Percentiles rank a stretch among this genome's conserved stretches.
Evolutionary conservation across 164 flowering plant genomes (phyloP).

Genomic region (Houttuynia cordata): DNA sequence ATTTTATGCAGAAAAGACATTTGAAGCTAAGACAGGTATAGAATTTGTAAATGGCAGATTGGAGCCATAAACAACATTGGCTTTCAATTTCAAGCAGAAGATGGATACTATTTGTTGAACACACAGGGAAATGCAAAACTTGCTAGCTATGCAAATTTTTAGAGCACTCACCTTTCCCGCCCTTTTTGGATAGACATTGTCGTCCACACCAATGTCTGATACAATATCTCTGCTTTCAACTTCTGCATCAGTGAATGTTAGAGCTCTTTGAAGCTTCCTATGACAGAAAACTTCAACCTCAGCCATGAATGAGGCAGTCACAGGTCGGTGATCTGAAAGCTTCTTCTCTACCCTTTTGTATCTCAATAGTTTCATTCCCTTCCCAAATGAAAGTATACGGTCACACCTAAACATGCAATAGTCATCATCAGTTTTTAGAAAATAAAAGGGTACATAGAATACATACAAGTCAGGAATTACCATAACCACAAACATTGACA

Average conservation of each 20-base stretch:
- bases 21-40: too few species aligned
- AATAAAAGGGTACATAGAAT: neutral
- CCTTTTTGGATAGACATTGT: neutral
- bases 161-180: neutral
- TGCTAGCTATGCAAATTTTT: neutral
- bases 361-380: conserved; percentile 52
- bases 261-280: conserved; percentile 69
- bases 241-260: conserved; percentile 79
- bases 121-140: too few species aligned
- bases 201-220: too few species aligned
- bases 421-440: neutral
- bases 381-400: conserved; percentile 80
- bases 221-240: conserved; percentile 41
- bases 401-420: conserved; percentile 65
- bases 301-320: conserved; percentile 55
- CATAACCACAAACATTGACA: neutral
- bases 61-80: neutral
- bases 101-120: neutral
- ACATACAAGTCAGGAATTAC: neutral
- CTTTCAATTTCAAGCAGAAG: neutral
- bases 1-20: too few species aligned
- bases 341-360: conserved; percentile 60
- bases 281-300: conserved; percentile 76
- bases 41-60: too few species aligned
- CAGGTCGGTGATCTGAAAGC: conserved; percentile 93